Evolutionary conservation across 352 stramenopile genomes (phyloP), one percentile per base, ranked within the genome.

Genomic region (Pythium vanterpoolii): DNA sequence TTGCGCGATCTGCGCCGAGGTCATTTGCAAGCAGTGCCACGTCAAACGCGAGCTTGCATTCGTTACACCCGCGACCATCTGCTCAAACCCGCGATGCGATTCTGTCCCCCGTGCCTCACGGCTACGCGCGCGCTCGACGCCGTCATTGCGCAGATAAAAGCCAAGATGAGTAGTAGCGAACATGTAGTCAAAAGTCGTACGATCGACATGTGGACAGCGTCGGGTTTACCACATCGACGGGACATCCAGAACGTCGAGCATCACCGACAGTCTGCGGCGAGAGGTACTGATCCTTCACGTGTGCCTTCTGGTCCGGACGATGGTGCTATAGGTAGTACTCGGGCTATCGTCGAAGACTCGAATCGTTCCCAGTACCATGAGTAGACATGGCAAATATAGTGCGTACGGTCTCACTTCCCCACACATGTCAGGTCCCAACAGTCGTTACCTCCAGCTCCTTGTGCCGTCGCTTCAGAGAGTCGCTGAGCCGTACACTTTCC

Each of bases 391-490:
- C 24, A 50, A 50, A 36, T 36, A 50, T 50, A 50, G 44, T 50
- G 13, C 1, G 9, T 6, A 23, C 19, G 8, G n/a, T 24, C 4
- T 18, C 8, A 9, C 4, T 31, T 30, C 21, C 11, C 28, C 24
- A 27, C 33, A 14, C 48, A 33, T 31, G 48, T 44, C 23, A 19
- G 10, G 31, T 33, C 21, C 24, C 47, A 55, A 19, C 31, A 45
- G 48, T 44, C 31, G 48, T 56, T 56, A 30, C 5, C 7, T 18
- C 19, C n/a, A 4, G 19, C 42, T 21, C 9, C 6, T 48, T 28
- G 42, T 28, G 30, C 39, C 23, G 42, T 45, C 53, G 53, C 27
- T 60, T 52, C 53, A 50, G 19, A 60, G 53, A 21, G 40, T 43
- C 52, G 27, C 30, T 16, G 23, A 23, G 34, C 16, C 26, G 6